These are phyloP conservation scores for Blepharisma undulans DNA, from an alignment of 169 alveolate species.

Conservation along the genomic window DNA sequence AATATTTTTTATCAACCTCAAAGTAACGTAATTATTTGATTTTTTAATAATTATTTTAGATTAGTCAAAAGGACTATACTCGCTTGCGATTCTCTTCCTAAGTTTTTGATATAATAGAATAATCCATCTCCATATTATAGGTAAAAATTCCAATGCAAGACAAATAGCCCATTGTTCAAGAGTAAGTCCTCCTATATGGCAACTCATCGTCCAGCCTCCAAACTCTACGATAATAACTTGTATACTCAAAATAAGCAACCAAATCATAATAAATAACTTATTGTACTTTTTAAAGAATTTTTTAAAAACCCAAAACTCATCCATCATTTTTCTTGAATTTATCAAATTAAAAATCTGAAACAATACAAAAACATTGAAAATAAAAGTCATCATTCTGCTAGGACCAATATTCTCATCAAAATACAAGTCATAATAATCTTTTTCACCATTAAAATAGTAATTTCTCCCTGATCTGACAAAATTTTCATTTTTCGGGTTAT, in stretches of 20 bases:
- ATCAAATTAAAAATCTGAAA: slow-evolving; percentile 87
- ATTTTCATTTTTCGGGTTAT: background rate
- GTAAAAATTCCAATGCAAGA: slow-evolving; percentile 41
- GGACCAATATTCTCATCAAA: slow-evolving; percentile 61
- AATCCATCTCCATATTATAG: slow-evolving; percentile 35
- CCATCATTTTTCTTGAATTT: slow-evolving; percentile 87
- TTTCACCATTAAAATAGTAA: background rate
- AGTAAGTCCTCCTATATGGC: slow-evolving; percentile 48
- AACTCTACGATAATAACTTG: slow-evolving; percentile 68
- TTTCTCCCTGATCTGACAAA: slow-evolving; percentile 35
- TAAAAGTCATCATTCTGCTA: slow-evolving; percentile 85
- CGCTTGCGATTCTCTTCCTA: too few species aligned
- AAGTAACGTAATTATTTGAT: too few species aligned
- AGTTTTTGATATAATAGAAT: slow-evolving; percentile 26
- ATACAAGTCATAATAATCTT: slow-evolving; percentile 36
- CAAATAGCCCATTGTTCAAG: slow-evolving; percentile 59
- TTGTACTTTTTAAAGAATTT: slow-evolving; percentile 71
- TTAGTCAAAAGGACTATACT: too few species aligned
- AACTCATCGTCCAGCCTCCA: slow-evolving; percentile 60
- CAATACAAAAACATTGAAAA: slow-evolving; percentile 90
- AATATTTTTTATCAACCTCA: too few species aligned
- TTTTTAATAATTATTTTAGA: too few species aligned
- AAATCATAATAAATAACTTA: slow-evolving; percentile 54
- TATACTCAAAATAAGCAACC: slow-evolving; percentile 48
- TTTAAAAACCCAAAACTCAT: slow-evolving; percentile 80